Conservation (phyloP, 495 filamentous ascomycete genomes). For the Terfezia boudieri region DNA sequence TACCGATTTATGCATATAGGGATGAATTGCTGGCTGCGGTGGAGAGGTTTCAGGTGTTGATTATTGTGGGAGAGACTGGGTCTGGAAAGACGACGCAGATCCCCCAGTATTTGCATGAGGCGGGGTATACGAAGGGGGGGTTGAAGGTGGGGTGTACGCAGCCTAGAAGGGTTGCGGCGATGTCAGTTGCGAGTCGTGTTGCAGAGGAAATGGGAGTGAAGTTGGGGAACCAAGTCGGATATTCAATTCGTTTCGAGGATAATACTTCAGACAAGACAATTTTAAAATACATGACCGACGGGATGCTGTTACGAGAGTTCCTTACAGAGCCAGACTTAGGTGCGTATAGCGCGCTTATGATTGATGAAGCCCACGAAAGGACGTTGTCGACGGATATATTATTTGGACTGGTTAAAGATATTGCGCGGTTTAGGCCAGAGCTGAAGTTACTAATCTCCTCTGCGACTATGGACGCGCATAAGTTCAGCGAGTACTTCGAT, state of each 20-base stretch:
- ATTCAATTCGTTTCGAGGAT: conserved; percentile 90
- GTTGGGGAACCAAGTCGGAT: conserved; percentile 81
- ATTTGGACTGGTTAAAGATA: conserved; percentile 76
- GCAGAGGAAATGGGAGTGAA: conserved; percentile 86
- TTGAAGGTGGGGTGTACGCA: conserved; percentile 58
- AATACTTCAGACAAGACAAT: conserved; percentile 80
- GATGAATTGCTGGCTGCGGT: conserved; percentile 50
- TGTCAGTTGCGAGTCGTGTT: conserved; percentile 85
- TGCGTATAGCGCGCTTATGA: conserved; percentile 79
- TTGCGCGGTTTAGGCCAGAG: conserved; percentile 65
- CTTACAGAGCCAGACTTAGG: conserved; percentile 71
- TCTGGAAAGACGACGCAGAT: conserved; percentile 80
- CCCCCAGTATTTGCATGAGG: conserved; percentile 72
- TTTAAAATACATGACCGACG: conserved; percentile 95
- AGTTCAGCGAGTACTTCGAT: conserved; percentile 83
- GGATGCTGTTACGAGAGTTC: conserved; percentile 83
- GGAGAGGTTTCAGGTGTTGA: conserved; percentile 53
- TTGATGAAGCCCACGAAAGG: conserved; percentile 93
- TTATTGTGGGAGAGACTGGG: conserved; percentile 74
- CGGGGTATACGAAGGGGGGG: conserved; percentile 66
- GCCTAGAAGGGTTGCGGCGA: conserved; percentile 87
- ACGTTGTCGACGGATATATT: conserved; percentile 83
- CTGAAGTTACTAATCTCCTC: conserved; percentile 84
- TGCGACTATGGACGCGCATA: conserved; percentile 85
- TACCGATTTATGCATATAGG: conserved; percentile 73